Evolutionary conservation across 78 protist genomes (phyloP).

Genomic region (Dictyostelium capitatum): DNA sequence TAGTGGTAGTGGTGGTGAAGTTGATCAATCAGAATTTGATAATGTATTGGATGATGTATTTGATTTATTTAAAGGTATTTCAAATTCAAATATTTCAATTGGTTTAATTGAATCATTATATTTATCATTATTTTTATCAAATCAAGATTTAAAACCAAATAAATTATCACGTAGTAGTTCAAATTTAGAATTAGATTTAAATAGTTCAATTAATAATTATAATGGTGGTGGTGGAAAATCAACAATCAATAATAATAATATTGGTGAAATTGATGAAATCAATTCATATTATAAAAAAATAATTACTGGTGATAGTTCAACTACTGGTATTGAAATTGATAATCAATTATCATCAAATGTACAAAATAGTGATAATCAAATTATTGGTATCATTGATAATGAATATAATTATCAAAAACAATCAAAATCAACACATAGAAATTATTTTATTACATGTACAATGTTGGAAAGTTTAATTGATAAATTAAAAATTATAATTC

Average conservation of each 20-base stretch:
- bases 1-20: neutral
- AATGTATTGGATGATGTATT: constrained; percentile 50
- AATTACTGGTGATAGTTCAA: neutral
- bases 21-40: constrained; percentile 45
- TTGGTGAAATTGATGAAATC: neutral
- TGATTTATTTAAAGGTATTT: constrained; percentile 48
- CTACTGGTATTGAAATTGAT: no score
- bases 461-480: constrained; percentile 38
- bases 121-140: constrained; percentile 49
- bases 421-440: constrained; percentile 14
- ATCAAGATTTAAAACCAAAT: constrained; percentile 45
- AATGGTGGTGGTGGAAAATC: neutral
- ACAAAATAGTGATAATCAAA: neutral
- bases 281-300: constrained; percentile 1
- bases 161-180: neutral
- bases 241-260: neutral
- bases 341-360: neutral
- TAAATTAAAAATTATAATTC: neutral
- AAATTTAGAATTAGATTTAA: neutral
- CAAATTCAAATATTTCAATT: constrained; percentile 44
- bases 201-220: neutral
- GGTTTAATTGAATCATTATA: constrained; percentile 64
- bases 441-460: constrained; percentile 19
- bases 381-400: constrained; percentile 31
- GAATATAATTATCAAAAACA: neutral